phyloP scores from a whole-genome alignment of 2,329 filamentous ascomycete genomes.

The Moelleriella libera region DNA sequence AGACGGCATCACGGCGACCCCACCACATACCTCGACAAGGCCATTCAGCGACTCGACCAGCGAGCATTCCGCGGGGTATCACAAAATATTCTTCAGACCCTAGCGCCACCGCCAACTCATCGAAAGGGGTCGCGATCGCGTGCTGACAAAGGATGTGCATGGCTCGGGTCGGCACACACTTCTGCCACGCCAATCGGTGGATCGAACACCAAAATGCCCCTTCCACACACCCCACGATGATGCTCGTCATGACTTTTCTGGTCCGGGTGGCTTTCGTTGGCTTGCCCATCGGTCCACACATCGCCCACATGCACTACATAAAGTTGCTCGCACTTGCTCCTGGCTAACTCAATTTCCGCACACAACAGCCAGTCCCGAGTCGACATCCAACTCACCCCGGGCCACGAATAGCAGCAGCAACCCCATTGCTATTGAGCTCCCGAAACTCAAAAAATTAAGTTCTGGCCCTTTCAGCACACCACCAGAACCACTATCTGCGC shows the following conservation, averaged over 20 bases:
- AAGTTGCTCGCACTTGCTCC: not conserved
- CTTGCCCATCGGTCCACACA: slow-evolving; percentile 2
- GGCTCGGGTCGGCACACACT: not conserved
- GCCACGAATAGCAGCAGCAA: slow-evolving; percentile 15
- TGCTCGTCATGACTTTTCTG: slow-evolving; percentile 4
- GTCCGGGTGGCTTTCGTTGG: not conserved
- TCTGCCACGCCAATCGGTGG: slow-evolving; percentile 3
- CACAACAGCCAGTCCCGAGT: slow-evolving; percentile 2
- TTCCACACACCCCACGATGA: slow-evolving; percentile 3
- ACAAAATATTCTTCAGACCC: not conserved
- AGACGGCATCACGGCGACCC: not conserved
- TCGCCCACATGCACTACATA: not conserved
- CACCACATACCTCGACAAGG: not conserved
- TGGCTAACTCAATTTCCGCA: not conserved
- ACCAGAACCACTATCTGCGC: slow-evolving; percentile 37
- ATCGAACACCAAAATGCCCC: slow-evolving; percentile 1
- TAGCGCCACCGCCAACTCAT: slow-evolving; percentile 1
- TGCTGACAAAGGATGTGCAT: not conserved
- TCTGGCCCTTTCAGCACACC: slow-evolving; percentile 26
- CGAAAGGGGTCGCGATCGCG: not conserved
- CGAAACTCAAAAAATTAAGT: slow-evolving; percentile 24
- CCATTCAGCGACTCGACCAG: not conserved
- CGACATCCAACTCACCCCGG: slow-evolving; percentile 6
- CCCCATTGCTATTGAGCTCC: slow-evolving; percentile 40
- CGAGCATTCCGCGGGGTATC: not conserved